phyloP scores from a whole-genome alignment of 306 rosid genomes.

The Fragaria nilgerrensis region DNA sequence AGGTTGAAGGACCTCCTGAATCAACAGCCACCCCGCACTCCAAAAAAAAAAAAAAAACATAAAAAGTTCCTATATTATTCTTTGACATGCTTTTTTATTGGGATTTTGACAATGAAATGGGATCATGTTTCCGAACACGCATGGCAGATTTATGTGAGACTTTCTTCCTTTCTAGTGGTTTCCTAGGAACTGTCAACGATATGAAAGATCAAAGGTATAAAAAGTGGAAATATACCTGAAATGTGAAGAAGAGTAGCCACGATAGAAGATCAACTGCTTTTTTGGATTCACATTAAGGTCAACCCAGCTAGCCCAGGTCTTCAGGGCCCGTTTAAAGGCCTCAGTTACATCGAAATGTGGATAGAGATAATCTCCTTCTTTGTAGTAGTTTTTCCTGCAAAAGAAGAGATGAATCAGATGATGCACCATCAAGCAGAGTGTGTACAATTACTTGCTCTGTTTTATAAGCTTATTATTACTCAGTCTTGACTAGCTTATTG shows the following conservation, averaged over 20 bases:
- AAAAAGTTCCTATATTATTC: background rate
- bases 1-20: background rate
- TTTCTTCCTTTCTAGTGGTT: background rate
- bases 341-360: constrained; percentile 75
- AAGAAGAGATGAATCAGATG: constrained; percentile 8
- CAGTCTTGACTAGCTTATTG: background rate
- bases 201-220: constrained; percentile 9
- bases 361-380: constrained; percentile 75
- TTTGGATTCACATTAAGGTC: constrained; percentile 64
- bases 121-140: background rate
- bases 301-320: constrained; percentile 89
- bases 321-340: constrained; percentile 75
- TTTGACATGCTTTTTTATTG: background rate
- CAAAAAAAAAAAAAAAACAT: background rate
- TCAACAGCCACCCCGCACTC: constrained; percentile 3
- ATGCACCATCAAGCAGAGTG: background rate
- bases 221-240: constrained; percentile 56
- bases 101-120: background rate
- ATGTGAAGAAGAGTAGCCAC: constrained; percentile 95
- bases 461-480: constrained; percentile 1
- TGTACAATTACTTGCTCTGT: background rate
- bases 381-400: constrained; percentile 77
- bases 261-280: constrained; percentile 75
- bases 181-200: constrained; percentile 13
- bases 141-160: background rate